These are phyloP conservation scores for Aureobasidium leucospermi DNA, from an alignment of 2,329 filamentous ascomycete species.

Conservation along the genomic window DNA sequence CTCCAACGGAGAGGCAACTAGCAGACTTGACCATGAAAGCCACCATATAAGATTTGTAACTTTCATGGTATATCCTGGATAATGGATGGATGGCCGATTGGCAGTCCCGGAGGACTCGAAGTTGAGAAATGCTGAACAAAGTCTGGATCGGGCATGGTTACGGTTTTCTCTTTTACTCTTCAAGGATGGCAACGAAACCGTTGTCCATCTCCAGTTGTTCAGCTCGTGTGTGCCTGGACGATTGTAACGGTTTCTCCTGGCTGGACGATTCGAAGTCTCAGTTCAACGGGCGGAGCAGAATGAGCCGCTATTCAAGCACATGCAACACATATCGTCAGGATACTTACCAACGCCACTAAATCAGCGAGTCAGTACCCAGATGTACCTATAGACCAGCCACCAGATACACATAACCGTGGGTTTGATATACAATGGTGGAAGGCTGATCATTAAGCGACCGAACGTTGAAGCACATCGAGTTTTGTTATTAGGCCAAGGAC, in stretches of 20 bases:
- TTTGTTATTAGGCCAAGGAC: neutral
- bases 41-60: neutral
- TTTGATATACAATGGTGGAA: neutral
- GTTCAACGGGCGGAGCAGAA: neutral
- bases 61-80: neutral
- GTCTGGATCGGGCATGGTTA: neutral
- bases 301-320: neutral
- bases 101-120: neutral
- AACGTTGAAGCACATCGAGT: neutral
- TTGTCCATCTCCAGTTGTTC: slow-evolving; percentile 7
- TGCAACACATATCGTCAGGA: neutral
- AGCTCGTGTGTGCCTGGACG: slow-evolving; percentile 3
- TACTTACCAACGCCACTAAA: neutral
- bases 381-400: neutral
- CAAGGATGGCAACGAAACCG: neutral
- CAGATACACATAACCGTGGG: neutral
- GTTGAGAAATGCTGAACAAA: neutral
- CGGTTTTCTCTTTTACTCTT: slow-evolving; percentile 4
- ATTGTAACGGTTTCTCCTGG: slow-evolving; percentile 6
- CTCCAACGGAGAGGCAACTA: neutral
- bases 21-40: slow-evolving; percentile 1
- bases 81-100: neutral
- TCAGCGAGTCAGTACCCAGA: neutral
- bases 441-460: neutral
- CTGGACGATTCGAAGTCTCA: slow-evolving; percentile 1